Evolutionary conservation across 371 early-diverging fungal genomes (phyloP), one percentile per base, ranked within the genome.

Genomic region (Apophysomyces ossiformis): DNA sequence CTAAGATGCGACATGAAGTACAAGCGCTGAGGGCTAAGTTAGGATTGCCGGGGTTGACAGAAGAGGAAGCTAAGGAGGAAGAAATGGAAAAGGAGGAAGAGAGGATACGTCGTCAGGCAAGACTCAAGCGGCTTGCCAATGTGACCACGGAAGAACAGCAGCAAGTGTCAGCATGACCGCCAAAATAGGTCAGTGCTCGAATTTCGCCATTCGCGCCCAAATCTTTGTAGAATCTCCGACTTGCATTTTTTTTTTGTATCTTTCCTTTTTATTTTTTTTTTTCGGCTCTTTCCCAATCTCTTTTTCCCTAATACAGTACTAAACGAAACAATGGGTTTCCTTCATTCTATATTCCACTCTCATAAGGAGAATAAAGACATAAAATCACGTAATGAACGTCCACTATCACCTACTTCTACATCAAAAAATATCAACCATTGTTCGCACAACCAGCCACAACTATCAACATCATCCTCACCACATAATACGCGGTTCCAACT

Each of bases 1-100:
- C 67, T 0, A 61, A 71, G 15, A 64, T 81, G 35, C 71, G 66
- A 11, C 69, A 75, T 4, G 84, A 87, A 39, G 64, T 88, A 6
- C 68, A 63, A 1, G 67, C 58, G 9, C 69, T 81, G 18, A 73
- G 75, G 6, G 71, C 66, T 5, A 70, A 70, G 6, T 58, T 77
- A n/a, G 76, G 81, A 7, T 62, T 78, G 37, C 73, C 76, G 0
- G 69, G 66, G n/a, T 54, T 71, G 6, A 75, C 82, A 15, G 71
- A 75, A 32, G 65, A 67, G 35, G 84, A 82, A 35, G 65, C 65
- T 41, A 63, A 66, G 16, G 75, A 63, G 32, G 74, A 66, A 21
- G 45, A 11, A 32, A 45, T 41, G 46, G 71, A 77, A 37, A 54
- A 63, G 12, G 64, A 68, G 57, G 75, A 71, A 50, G 76, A 64